Evolutionary conservation across 2,329 filamentous ascomycete genomes (phyloP).

Genomic region (Calcarisporium arbuscula): DNA sequence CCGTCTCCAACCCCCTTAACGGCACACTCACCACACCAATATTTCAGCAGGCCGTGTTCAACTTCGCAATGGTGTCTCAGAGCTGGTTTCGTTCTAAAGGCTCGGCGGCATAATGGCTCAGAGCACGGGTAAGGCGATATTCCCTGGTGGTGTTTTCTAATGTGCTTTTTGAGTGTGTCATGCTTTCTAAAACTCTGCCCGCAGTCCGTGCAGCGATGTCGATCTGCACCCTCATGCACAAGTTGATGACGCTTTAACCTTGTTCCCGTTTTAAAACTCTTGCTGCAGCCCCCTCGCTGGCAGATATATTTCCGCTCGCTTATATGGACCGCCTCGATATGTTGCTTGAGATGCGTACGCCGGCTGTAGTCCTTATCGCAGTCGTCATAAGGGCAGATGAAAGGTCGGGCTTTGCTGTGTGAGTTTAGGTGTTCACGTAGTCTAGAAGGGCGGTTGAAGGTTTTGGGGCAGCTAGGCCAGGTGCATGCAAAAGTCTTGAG

Average conservation of each 20-base stretch:
- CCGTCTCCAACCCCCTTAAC: constrained; percentile 30
- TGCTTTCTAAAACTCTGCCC: constrained; percentile 81
- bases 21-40: constrained; percentile 70
- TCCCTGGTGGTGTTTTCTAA: constrained; percentile 67
- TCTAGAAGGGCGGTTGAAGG: constrained; percentile 79
- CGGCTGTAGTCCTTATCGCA: constrained; percentile 83
- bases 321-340: constrained; percentile 75
- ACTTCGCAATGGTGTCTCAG: constrained; percentile 65
- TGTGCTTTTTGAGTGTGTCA: constrained; percentile 75
- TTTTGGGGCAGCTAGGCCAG: constrained; percentile 67
- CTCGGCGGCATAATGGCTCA: constrained; percentile 52
- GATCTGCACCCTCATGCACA: constrained; percentile 66
- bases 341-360: constrained; percentile 77
- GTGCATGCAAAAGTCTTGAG: constrained; percentile 73
- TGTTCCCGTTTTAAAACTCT: constrained; percentile 74
- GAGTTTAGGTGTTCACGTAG: constrained; percentile 74
- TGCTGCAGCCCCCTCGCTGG: constrained; percentile 65
- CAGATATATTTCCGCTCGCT: constrained; percentile 65
- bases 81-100: constrained; percentile 66
- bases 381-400: constrained; percentile 58
- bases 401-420: constrained; percentile 78
- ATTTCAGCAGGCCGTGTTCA: constrained; percentile 62
- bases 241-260: constrained; percentile 68
- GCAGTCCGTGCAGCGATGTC: constrained; percentile 69
- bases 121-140: constrained; percentile 66